Evolutionary conservation across 768 basidiomycete genomes (phyloP).

Genomic region (Boletus rex-veris): DNA sequence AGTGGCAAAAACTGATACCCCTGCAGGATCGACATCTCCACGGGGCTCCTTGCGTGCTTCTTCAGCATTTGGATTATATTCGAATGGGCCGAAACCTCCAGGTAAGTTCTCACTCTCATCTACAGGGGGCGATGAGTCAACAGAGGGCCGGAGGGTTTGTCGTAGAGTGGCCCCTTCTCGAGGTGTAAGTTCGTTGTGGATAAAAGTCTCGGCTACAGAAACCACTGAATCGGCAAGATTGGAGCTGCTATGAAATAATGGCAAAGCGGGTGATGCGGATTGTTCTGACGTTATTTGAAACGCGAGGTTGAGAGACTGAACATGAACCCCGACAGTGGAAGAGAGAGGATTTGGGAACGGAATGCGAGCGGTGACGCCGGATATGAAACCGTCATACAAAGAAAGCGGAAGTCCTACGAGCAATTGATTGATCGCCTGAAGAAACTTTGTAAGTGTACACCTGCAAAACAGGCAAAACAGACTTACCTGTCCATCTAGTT

Average conservation of each 20-base stretch:
- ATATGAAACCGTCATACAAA: constrained; percentile 69
- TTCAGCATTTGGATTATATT: constrained; percentile 31
- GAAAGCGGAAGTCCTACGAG: constrained; percentile 62
- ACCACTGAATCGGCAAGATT: constrained; percentile 76
- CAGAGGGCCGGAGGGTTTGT: constrained; percentile 59
- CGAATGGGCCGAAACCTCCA: constrained; percentile 63
- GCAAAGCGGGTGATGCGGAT: constrained; percentile 6
- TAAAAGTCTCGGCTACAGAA: constrained; percentile 81
- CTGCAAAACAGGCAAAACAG: not conserved
- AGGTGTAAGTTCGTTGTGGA: constrained; percentile 75
- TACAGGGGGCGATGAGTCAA: constrained; percentile 25
- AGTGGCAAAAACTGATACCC: constrained; percentile 76
- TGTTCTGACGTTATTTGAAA: constrained; percentile 43
- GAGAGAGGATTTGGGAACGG: constrained; percentile 85
- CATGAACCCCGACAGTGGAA: constrained; percentile 64
- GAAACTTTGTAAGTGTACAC: constrained; percentile 14
- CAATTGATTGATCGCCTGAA: constrained; percentile 75
- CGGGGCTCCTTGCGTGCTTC: constrained; percentile 30
- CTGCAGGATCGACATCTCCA: constrained; percentile 59
- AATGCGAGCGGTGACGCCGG: constrained; percentile 71
- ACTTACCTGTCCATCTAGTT: constrained; percentile 72
- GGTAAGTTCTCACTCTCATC: constrained; percentile 50
- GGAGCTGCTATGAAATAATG: constrained; percentile 18
- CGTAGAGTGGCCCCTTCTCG: constrained; percentile 69
- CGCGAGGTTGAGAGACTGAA: constrained; percentile 66